A percentile compares a stretch with the other conserved stretches of the same genome.
Evolutionary conservation across 2,329 filamentous ascomycete genomes (phyloP).

Genomic region (Trichoderma atrobrunneum): DNA sequence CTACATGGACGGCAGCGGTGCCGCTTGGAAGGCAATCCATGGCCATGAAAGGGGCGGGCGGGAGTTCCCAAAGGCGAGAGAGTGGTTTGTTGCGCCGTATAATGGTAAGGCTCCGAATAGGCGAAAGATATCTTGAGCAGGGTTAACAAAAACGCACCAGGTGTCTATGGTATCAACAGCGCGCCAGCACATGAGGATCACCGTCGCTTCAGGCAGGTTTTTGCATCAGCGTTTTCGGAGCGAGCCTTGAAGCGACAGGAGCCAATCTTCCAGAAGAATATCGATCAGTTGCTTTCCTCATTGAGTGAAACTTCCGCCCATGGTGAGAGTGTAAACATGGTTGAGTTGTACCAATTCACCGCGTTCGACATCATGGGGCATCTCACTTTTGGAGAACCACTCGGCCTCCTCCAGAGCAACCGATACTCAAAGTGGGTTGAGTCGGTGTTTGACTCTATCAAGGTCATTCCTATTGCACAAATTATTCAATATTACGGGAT

Average conservation of each 20-base stretch:
- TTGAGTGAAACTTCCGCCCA: background rate
- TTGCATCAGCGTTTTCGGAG: background rate
- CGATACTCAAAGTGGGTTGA: background rate
- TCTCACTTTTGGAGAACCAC: background rate
- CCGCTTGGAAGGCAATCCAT: background rate
- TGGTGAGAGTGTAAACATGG: background rate
- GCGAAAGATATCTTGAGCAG: background rate
- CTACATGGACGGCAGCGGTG: background rate
- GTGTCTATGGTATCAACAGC: background rate
- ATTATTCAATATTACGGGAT: background rate
- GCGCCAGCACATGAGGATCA: background rate
- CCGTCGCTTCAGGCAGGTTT: background rate
- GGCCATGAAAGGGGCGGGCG: background rate
- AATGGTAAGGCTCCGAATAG: background rate
- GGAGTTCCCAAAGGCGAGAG: background rate
- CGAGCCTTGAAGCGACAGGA: background rate
- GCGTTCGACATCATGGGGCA: background rate
- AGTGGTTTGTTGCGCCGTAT: background rate
- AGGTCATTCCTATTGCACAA: background rate
- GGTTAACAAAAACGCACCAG: background rate
- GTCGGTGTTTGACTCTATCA: background rate
- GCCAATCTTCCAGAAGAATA: background rate
- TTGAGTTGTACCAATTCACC: background rate
- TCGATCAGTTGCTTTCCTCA: background rate
- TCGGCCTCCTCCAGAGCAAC: background rate